Conservation (phyloP, 768 basidiomycete genomes). For the Russula sp. region DNA sequence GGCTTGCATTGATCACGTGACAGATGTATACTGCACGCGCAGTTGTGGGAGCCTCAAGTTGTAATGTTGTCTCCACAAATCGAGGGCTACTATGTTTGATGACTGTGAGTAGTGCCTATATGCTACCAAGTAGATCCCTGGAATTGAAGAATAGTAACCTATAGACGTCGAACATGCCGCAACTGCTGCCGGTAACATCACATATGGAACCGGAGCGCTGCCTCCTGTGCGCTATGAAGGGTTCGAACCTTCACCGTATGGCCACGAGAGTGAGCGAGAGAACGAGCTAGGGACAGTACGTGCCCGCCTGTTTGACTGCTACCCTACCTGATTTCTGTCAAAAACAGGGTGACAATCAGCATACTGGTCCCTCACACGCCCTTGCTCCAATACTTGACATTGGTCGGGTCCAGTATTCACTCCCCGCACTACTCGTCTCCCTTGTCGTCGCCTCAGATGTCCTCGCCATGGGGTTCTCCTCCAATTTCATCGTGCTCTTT, state of each 20-base stretch:
- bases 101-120: conserved; percentile 33
- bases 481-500: conserved; percentile 78
- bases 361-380: conserved; percentile 31
- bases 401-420: conserved; percentile 82
- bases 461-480: conserved; percentile 75
- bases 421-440: conserved; percentile 77
- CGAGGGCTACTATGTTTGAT: conserved; percentile 32
- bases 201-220: conserved; percentile 35
- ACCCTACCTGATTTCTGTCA: conserved; percentile 10
- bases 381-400: conserved; percentile 70
- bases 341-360: conserved; percentile 30
- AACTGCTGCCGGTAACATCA: conserved; percentile 39
- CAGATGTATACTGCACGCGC: neutral
- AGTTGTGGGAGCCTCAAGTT: neutral
- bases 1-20: neutral
- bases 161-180: conserved; percentile 84
- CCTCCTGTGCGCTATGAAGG: conserved; percentile 78
- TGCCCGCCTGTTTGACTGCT: conserved; percentile 3
- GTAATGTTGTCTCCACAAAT: neutral
- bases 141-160: conserved; percentile 1
- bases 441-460: conserved; percentile 84
- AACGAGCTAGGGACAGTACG: conserved; percentile 31
- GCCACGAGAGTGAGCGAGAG: conserved; percentile 43
- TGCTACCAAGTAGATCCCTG: conserved; percentile 1
- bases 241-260: conserved; percentile 71